These are phyloP conservation scores for Alloteropsis semialata DNA, from an alignment of 176 grass and related monocot species.

Conservation along the genomic window DNA sequence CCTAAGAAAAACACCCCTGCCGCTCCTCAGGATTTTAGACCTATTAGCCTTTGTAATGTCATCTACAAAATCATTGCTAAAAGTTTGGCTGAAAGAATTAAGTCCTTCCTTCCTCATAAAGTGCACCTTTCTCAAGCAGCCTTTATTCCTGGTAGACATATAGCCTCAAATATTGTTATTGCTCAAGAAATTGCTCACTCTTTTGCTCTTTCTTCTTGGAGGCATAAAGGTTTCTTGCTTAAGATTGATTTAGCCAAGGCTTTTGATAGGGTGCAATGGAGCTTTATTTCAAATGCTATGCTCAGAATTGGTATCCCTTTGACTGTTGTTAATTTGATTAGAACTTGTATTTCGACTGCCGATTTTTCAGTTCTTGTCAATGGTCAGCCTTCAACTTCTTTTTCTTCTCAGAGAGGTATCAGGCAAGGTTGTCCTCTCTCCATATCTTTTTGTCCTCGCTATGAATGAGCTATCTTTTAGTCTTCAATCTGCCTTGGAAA, in stretches of 20 bases:
- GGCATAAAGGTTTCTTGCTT: neutral
- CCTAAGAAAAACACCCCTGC: neutral
- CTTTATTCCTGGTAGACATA: neutral
- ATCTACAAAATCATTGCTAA: neutral
- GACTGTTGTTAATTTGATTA: neutral
- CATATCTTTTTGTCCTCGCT: neutral
- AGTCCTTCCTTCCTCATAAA: neutral
- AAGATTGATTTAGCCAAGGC: neutral
- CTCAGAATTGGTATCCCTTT: neutral
- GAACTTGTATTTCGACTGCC: neutral
- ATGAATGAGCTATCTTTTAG: neutral
- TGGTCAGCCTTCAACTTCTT: neutral
- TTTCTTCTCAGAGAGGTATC: neutral
- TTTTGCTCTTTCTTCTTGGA: neutral
- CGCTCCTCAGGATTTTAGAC: neutral
- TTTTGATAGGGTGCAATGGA: neutral
- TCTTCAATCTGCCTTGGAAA: rapidly evolving
- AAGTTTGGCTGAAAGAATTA: rapidly evolving
- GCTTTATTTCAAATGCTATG: neutral
- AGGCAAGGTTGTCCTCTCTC: neutral
- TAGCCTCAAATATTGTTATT: neutral
- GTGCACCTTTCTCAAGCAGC: rapidly evolving
- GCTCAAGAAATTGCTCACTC: neutral
- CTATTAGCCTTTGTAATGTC: neutral
- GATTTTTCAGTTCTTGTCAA: neutral